Evolutionary conservation across 129 eudicot genomes (phyloP).

Genomic region (carrot (Daucus carota)): DNA sequence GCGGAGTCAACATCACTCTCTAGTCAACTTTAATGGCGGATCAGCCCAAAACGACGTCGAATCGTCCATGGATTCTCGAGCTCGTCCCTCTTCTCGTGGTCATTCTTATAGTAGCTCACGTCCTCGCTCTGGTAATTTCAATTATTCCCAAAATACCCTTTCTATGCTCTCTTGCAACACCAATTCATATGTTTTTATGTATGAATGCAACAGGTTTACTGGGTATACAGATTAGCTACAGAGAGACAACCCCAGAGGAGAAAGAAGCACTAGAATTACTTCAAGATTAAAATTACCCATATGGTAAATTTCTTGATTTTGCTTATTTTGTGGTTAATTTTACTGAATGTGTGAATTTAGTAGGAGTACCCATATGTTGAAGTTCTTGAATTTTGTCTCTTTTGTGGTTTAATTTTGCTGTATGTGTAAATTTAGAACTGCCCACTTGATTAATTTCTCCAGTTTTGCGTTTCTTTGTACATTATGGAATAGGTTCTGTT

Average conservation of each 20-base stretch:
- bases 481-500: neutral
- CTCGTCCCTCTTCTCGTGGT: conserved; percentile 41
- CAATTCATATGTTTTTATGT: neutral
- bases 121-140: conserved; percentile 42
- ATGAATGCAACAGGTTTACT: conserved; percentile 20
- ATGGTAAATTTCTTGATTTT: neutral
- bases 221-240: conserved; percentile 60
- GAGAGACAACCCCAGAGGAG: conserved; percentile 44
- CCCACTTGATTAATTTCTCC: neutral
- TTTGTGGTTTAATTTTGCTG: neutral
- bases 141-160: neutral
- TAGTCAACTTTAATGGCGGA: neutral
- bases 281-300: neutral
- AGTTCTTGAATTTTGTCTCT: no score
- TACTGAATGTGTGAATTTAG: neutral
- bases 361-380: neutral
- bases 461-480: neutral
- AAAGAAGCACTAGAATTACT: conserved; percentile 32
- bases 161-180: neutral
- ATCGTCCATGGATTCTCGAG: conserved; percentile 58
- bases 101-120: conserved; percentile 47
- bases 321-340: neutral
- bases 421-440: neutral
- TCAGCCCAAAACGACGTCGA: conserved; percentile 6
- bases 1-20: neutral